Conservation (phyloP, 495 filamentous ascomycete genomes). For the Penicillium coffeae region DNA sequence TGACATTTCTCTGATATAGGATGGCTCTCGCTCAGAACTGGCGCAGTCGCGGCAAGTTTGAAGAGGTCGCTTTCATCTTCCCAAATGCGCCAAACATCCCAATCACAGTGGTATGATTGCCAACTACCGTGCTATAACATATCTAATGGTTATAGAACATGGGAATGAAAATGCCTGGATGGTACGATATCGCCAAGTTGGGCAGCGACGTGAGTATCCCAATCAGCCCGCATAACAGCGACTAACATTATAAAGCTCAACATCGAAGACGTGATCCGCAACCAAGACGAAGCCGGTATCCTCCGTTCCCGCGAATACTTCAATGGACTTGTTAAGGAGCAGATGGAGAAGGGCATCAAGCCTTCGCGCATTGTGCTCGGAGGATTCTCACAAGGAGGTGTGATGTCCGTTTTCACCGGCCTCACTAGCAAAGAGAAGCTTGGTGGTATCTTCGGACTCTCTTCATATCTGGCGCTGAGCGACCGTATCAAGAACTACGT, state of each 20-base stretch:
- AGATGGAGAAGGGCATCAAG: constrained; percentile 79
- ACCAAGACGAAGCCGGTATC: constrained; percentile 79
- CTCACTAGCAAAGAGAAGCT: constrained; percentile 71
- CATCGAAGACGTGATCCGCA: constrained; percentile 45
- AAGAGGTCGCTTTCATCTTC: constrained; percentile 88
- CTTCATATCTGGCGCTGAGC: constrained; percentile 74
- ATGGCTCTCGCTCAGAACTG: constrained; percentile 81
- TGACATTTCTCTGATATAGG: constrained; percentile 35
- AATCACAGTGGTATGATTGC: constrained; percentile 69
- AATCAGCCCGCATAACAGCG: not conserved
- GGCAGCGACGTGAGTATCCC: constrained; percentile 36
- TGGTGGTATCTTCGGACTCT: constrained; percentile 83
- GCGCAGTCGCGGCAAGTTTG: constrained; percentile 75
- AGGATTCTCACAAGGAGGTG: constrained; percentile 62
- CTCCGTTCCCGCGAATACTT: constrained; percentile 68
- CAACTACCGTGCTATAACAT: not conserved
- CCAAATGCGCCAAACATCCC: constrained; percentile 90
- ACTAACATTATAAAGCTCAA: constrained; percentile 26
- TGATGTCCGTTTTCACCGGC: constrained; percentile 60
- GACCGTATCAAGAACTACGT: constrained; percentile 64
- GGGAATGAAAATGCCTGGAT: constrained; percentile 83
- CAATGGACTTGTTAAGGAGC: constrained; percentile 73
- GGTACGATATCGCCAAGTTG: constrained; percentile 81
- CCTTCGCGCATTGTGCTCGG: constrained; percentile 78
- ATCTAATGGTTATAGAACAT: constrained; percentile 51